Evolutionary conservation across 768 basidiomycete genomes (phyloP), one percentile per base, ranked within the genome.

Genomic region (Heimioporus sp.): DNA sequence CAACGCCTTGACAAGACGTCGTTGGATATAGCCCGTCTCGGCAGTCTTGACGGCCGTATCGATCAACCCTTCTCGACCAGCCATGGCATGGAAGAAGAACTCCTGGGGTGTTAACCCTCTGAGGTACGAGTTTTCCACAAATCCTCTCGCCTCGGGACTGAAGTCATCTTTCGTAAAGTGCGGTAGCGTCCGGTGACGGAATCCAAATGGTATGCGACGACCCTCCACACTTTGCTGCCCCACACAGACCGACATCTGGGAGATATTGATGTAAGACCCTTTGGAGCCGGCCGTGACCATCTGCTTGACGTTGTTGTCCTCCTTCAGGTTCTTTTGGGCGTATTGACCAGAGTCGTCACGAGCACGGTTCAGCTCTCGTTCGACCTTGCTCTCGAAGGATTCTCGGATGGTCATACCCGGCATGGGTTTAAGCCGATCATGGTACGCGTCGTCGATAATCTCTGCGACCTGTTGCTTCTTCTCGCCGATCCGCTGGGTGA

Each of bases 51-150:
- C 95, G 37, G 97, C 97, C 4, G 97, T 98, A 79, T 99, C 97
- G 63, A 98, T 98, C 48, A 99, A 73, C 78, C 97, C 97, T 72
- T 98, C 97, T 60, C 97, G 91, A 72, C 97, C 96, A 62, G 96
- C 96, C 96, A 98, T 98, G 51, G 97, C 97, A 70, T 99, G 97
- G 85, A 99, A 98, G 80, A 98, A 98, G 79, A 92, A 99, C 66
- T 99, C 97, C 58, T 98, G 94, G 0, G 97, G 96, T 3, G 95
- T 98, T 53, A 99, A 69, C 21, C 97, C 95, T 51, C 95, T 89
- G 32, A 98, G 78, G 63, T 98, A 98, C 19, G 97, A 98, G 68
- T 99, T 99, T 71, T 98, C 97, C 54, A 99, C 97, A 68, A 98
- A 99, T 16, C 97, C 97, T 49, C 96, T 87, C 7, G 97, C 90